Evolutionary conservation across 257 asterid species (phyloP), one percentile per base, ranked within the genome.

Genomic region (Salvia splendens): DNA sequence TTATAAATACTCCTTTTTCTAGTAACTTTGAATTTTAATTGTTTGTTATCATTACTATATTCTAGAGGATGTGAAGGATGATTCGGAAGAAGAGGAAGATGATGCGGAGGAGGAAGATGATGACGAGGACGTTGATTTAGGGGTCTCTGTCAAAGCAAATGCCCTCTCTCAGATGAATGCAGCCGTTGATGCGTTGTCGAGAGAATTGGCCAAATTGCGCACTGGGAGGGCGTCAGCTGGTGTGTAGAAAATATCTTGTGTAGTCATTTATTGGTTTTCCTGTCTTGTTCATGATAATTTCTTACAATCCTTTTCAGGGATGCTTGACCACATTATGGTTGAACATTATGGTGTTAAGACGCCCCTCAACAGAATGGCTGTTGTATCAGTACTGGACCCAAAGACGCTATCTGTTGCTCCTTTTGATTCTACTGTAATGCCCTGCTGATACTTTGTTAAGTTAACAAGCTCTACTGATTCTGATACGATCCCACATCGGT

Each of bases 191-290:
- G 81, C 98, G 0, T 74, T 93, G 54, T 83, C 97, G 0, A 93
- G 98, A 64, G 98, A 93, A 75, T 79, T 93, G 81, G 33, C 87
- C 33, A 93, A 93, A 65, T 66, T 93, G 82, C 88, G 97, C 48
- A 88, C 97, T 30, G 98, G 97, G 65, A 82, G 98, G 64, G 98
- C 98, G 2, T 90, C 97, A 5, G 42, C 85, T 30, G 98, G 98
- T 92, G 64, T 65, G 46, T 53, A 48, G 12, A 59, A 59, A 14
- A 65, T 8, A 28, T 51, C 17, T 12, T 12, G 42, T 32, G 49
- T n/a, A 3, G 12, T 51, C 6, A 8, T 45, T 35, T 9, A 9
- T 28, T 42, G 30, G 30, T 35, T 35, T 45, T 17, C 48, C n/a
- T 64, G 48, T 46, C 0, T 5, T 20, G 49, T 56, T 43, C 35